Evolutionary conservation across 2,329 filamentous ascomycete genomes (phyloP).

Genomic region (Penicillium freii): DNA sequence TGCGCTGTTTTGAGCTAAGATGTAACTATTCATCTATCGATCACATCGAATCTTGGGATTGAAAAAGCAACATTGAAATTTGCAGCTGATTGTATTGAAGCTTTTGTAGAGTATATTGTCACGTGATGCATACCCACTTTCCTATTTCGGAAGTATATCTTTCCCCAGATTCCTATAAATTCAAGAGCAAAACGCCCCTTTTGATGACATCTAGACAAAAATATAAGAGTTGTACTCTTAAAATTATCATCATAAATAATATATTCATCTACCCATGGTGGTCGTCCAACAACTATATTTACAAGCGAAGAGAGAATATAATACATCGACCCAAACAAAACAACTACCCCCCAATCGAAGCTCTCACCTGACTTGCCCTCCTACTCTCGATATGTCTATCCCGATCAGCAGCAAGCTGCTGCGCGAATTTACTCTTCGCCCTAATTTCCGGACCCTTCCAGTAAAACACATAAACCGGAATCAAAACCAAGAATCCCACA

Average conservation of each 20-base stretch:
- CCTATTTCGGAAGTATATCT: not conserved
- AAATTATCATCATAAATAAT: too few relatives aligned
- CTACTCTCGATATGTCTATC: conserved; percentile 12
- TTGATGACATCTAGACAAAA: too few relatives aligned
- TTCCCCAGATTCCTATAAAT: not conserved
- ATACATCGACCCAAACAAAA: not conserved
- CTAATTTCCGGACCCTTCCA: conserved; percentile 55
- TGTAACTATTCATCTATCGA: conserved; percentile 5
- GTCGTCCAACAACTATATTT: too few relatives aligned
- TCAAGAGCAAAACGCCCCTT: too few relatives aligned
- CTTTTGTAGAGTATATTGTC: not conserved
- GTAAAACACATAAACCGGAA: conserved; percentile 57
- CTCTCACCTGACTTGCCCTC: conserved; percentile 9
- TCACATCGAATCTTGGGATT: not conserved
- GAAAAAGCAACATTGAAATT: not conserved
- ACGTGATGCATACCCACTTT: not conserved
- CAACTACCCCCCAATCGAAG: conserved; percentile 4
- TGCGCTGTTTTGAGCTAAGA: conserved; percentile 3
- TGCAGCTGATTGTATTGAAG: not conserved
- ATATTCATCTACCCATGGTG: too few relatives aligned
- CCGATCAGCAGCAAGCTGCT: conserved; percentile 23
- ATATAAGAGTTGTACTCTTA: too few relatives aligned
- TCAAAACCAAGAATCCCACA: conserved; percentile 51
- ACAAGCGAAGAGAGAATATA: not conserved
- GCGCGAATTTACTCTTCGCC: conserved; percentile 31